Evolutionary conservation across 306 rosid species (phyloP), one percentile per base, ranked within the genome.

Genomic region (Corylus avellana): DNA sequence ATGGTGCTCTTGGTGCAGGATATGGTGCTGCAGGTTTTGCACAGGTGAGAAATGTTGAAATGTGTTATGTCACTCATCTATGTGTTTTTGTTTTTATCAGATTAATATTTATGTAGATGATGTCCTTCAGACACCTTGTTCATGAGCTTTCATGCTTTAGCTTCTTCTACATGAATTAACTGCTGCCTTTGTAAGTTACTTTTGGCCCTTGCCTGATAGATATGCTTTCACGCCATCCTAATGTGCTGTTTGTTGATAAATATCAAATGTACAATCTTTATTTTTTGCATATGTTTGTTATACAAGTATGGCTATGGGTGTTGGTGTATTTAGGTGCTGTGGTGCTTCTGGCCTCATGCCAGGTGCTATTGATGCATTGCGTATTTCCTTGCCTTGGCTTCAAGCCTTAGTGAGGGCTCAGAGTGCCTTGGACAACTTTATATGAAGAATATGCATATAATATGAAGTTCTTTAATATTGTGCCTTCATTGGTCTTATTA

Each of bases 1-100:
- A 94, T 83, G 97, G 97, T 77, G 91, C 90, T 61, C 84, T 94
- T 55, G 90, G 88, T 78, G 83, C 92, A 73, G 97, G 98, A 53
- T 91, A 90, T 57, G 90, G 88, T 66, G 83, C 89, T 77, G 81
- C 96, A 61, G 94, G 92, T 80, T 92, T 91, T 88, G 82, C 87
- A 17, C 98, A 91, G 94, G 98, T 91, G 86, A 83, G 76, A 1
- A 73, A 18, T 70, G 61, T 74, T 39, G n/a, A 12, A 44, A 73
- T 57, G 56, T 50, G 54, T 77, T 8, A 12, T 0, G 32, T 27
- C 54, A 39, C 53, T 70, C 63, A 20, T 76, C 50, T 74, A 22
- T 53, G 47, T 61, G 46, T 64, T 48, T 69, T n/a, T 44, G 72
- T 48, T 20, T 53, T 29, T 25, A 12, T 81, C 25, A 53, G 51